A percentile compares a stretch with the other conserved stretches of the same genome.
phyloP scores from a whole-genome alignment of 148 eudicot genomes.

The Drosera capensis region DNA sequence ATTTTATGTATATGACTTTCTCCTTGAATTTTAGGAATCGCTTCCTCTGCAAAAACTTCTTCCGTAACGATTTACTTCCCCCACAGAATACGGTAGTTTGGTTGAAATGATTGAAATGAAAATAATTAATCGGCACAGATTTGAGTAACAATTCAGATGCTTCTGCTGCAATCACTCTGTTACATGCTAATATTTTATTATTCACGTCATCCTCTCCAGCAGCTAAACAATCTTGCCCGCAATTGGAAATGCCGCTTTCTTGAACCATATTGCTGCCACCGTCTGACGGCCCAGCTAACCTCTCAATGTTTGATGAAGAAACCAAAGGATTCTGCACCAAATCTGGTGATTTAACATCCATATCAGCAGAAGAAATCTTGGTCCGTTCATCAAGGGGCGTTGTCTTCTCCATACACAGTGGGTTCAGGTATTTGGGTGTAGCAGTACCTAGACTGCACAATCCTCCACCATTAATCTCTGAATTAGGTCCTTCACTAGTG shows the following conservation, averaged over 20 bases:
- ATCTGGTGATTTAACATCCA: slow-evolving; percentile 4
- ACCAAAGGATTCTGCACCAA: slow-evolving; percentile 9
- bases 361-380: slow-evolving; percentile 2
- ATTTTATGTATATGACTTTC: slow-evolving; percentile 49
- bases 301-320: slow-evolving; percentile 11
- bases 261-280: slow-evolving; percentile 7
- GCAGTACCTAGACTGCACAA: slow-evolving; percentile 61
- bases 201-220: slow-evolving; percentile 11
- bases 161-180: slow-evolving; percentile 37
- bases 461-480: slow-evolving; percentile 25
- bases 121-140: slow-evolving; percentile 26
- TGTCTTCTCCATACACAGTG: slow-evolving; percentile 12
- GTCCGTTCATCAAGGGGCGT: slow-evolving; percentile 4
- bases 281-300: slow-evolving; percentile 11
- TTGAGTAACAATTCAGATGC: slow-evolving; percentile 40
- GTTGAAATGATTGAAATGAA: not conserved
- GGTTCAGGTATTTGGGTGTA: slow-evolving; percentile 47
- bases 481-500: slow-evolving; percentile 13
- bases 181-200: slow-evolving; percentile 34
- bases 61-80: slow-evolving; percentile 18
- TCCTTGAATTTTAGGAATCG: slow-evolving; percentile 42
- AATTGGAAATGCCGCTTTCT: not conserved
- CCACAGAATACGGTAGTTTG: slow-evolving; percentile 9
- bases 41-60: slow-evolving; percentile 38
- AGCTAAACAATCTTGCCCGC: slow-evolving; percentile 1